phyloP scores from a whole-genome alignment of 2,329 filamentous ascomycete genomes.

The Verticillium albo-atrum region DNA sequence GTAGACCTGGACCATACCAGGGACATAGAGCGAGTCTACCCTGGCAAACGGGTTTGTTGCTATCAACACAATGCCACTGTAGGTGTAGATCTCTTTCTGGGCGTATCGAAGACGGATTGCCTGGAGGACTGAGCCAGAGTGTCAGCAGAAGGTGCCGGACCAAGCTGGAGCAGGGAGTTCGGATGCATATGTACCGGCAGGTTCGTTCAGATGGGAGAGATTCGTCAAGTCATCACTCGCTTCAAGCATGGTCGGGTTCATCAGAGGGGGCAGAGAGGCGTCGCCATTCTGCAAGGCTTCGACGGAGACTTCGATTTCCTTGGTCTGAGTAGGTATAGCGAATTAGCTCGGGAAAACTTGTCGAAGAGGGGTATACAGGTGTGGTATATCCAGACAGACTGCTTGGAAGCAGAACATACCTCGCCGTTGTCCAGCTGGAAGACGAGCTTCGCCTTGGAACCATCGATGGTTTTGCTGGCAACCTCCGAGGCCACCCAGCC shows the following conservation, averaged over 20 bases:
- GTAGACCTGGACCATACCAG: constrained; percentile 99
- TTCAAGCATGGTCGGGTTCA: constrained; percentile 98
- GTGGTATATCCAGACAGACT: not conserved
- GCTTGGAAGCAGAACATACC: constrained; percentile 50
- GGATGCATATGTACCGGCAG: constrained; percentile 63
- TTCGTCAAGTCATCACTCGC: constrained; percentile 98
- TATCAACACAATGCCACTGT: constrained; percentile 97
- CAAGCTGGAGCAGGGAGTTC: not conserved
- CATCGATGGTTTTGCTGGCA: constrained; percentile 75
- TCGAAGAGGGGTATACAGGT: constrained; percentile 6
- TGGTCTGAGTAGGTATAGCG: constrained; percentile 51
- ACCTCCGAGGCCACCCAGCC: constrained; percentile 98
- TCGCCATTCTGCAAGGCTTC: constrained; percentile 74
- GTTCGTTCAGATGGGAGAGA: constrained; percentile 95
- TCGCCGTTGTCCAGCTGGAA: constrained; percentile 92
- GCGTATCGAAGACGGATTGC: constrained; percentile 95
- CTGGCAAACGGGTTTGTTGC: constrained; percentile 97
- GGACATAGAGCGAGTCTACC: constrained; percentile 96
- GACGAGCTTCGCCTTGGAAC: constrained; percentile 79
- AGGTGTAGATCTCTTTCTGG: constrained; percentile 99
- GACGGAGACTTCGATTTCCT: constrained; percentile 71
- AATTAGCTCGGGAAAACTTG: constrained; percentile 3
- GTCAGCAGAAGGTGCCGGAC: not conserved
- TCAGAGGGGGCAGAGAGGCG: constrained; percentile 79
- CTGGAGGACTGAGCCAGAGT: constrained; percentile 68